A percentile compares a stretch with the other conserved stretches of the same genome.
Evolutionary conservation across 306 rosid genomes (phyloP).

Genomic region (Malus sylvestris): DNA sequence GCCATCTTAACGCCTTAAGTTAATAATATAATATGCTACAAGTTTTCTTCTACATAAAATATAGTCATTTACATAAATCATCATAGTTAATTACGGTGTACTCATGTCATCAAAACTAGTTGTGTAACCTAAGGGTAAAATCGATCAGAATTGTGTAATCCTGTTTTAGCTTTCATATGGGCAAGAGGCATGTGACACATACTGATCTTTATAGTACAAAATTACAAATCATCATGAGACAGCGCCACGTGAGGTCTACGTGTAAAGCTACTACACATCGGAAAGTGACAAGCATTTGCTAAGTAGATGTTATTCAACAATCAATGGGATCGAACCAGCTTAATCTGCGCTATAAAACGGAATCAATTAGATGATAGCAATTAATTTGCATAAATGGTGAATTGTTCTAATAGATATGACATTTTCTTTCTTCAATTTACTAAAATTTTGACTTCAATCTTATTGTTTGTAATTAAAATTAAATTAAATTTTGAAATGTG

Average conservation of each 20-base stretch:
- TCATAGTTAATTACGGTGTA: too few species aligned
- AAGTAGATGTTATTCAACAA: background rate
- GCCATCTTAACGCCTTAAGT: rapidly evolving
- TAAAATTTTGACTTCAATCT: too few species aligned
- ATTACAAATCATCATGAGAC: background rate
- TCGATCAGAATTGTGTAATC: too few species aligned
- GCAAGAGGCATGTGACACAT: background rate
- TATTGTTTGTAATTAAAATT: background rate
- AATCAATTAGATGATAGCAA: background rate
- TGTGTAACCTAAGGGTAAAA: too few species aligned
- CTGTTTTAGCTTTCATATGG: background rate
- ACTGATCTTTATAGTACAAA: background rate
- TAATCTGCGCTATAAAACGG: background rate
- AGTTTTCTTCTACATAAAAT: background rate
- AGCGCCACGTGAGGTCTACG: background rate
- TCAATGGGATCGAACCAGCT: background rate
- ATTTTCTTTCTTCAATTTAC: too few species aligned
- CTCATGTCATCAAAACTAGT: background rate
- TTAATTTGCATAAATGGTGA: too few species aligned
- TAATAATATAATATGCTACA: too few species aligned
- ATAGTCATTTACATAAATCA: too few species aligned
- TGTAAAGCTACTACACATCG: background rate
- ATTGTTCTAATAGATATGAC: background rate
- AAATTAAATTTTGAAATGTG: too few species aligned
- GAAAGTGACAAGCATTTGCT: background rate